phyloP scores from a whole-genome alignment of 768 basidiomycete genomes.

The Lactarius sp. region DNA sequence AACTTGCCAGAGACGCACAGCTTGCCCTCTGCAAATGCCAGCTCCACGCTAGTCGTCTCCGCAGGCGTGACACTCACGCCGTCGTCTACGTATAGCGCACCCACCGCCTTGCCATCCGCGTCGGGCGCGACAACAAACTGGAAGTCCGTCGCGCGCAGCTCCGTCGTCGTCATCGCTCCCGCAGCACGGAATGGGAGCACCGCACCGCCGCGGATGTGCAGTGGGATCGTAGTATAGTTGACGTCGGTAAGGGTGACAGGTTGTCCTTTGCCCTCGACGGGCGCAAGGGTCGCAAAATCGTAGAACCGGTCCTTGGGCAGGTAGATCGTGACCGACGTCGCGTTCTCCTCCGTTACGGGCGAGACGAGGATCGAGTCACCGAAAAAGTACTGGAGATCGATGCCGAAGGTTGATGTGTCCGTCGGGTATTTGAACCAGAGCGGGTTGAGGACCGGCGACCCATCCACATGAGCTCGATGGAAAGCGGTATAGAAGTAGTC shows the following conservation, averaged over 20 bases:
- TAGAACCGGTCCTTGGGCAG: conserved; percentile 63
- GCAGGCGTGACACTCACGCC: conserved; percentile 44
- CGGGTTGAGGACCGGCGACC: conserved; percentile 62
- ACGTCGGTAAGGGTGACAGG: conserved; percentile 44
- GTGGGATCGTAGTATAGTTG: conserved; percentile 52
- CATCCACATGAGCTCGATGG: conserved; percentile 51
- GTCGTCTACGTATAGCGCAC: conserved; percentile 59
- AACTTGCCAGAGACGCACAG: conserved; percentile 33
- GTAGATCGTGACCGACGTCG: conserved; percentile 56
- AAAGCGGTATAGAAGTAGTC: conserved; percentile 72
- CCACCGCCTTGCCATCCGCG: conserved; percentile 45
- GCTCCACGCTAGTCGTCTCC: conserved; percentile 30
- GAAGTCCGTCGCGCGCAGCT: conserved; percentile 50
- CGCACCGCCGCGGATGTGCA: conserved; percentile 56
- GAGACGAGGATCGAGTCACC: conserved; percentile 64
- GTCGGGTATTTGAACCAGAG: conserved; percentile 65
- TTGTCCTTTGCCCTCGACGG: conserved; percentile 45
- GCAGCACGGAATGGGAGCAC: conserved; percentile 53
- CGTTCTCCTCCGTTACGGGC: conserved; percentile 57
- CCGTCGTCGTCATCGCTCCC: conserved; percentile 57
- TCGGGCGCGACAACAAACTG: conserved; percentile 60
- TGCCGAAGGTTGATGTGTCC: conserved; percentile 51
- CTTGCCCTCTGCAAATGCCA: conserved; percentile 30
- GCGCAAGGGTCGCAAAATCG: conserved; percentile 50
- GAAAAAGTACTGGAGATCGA: conserved; percentile 68